Evolutionary conservation across 768 basidiomycete species (phyloP).

Genomic region (Chalciporus pseudorubinellus): DNA sequence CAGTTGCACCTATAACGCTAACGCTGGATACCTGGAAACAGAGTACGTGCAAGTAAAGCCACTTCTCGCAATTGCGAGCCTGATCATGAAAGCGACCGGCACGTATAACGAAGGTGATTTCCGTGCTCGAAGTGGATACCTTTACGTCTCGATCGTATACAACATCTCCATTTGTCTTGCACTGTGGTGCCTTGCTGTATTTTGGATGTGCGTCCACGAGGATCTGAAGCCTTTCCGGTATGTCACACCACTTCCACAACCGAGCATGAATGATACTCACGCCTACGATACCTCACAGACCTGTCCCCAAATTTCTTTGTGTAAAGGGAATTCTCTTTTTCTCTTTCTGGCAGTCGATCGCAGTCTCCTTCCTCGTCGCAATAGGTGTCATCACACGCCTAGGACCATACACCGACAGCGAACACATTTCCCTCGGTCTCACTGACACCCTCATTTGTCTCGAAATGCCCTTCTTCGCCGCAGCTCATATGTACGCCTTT

Average conservation of each 20-base stretch:
- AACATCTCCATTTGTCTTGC: slow-evolving; percentile 77
- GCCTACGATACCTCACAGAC: slow-evolving; percentile 43
- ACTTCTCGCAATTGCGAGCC: slow-evolving; percentile 75
- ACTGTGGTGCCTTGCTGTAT: slow-evolving; percentile 91
- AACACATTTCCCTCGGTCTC: slow-evolving; percentile 87
- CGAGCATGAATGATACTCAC: neutral
- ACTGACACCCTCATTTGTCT: slow-evolving; percentile 91
- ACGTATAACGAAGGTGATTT: slow-evolving; percentile 91
- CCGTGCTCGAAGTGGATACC: slow-evolving; percentile 80
- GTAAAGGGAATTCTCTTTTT: slow-evolving; percentile 99
- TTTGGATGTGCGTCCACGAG: slow-evolving; percentile 90
- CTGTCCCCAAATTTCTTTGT: slow-evolving; percentile 95
- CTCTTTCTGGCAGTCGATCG: slow-evolving; percentile 95
- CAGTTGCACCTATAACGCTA: neutral
- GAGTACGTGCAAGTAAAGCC: slow-evolving; percentile 99
- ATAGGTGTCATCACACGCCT: slow-evolving; percentile 70
- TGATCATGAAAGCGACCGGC: slow-evolving; percentile 82
- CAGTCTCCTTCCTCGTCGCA: slow-evolving; percentile 85
- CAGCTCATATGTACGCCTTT: slow-evolving; percentile 95
- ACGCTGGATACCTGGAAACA: slow-evolving; percentile 31
- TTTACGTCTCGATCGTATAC: slow-evolving; percentile 86
- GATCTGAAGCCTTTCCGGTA: slow-evolving; percentile 89
- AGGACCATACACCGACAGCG: slow-evolving; percentile 83
- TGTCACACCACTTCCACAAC: slow-evolving; percentile 17
- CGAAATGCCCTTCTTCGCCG: slow-evolving; percentile 97